Conservation (phyloP, 2,329 filamentous ascomycete genomes). For the Exophiala alcalophila region DNA sequence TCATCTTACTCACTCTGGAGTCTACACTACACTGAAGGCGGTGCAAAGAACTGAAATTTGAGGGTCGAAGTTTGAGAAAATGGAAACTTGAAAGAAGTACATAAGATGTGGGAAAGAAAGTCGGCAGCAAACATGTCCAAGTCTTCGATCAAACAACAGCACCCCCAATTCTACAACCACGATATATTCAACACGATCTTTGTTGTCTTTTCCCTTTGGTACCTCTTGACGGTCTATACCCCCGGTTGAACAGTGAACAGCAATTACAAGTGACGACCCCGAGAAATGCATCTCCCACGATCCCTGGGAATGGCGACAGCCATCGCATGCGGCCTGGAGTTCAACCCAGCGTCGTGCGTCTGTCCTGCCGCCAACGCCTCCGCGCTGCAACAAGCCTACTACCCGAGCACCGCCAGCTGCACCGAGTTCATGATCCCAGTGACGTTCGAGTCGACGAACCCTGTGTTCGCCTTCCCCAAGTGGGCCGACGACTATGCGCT, state of each 20-base stretch:
- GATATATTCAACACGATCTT: background rate
- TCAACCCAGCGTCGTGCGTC: conserved; percentile 11
- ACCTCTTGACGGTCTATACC: background rate
- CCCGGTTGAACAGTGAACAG: background rate
- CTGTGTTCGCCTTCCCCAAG: conserved; percentile 13
- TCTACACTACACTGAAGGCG: too few relatives aligned
- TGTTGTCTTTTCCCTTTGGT: background rate
- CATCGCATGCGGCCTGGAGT: conserved; percentile 11
- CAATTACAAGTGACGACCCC: background rate
- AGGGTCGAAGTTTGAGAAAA: too few relatives aligned
- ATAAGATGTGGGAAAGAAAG: background rate
- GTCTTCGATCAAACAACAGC: background rate
- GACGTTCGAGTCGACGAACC: conserved; percentile 9
- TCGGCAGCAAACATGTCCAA: background rate
- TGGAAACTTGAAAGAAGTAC: too few relatives aligned
- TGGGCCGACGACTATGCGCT: conserved; percentile 15
- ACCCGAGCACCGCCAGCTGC: conserved; percentile 5
- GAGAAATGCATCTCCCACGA: background rate
- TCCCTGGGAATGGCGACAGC: conserved; percentile 1
- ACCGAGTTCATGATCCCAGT: conserved; percentile 15
- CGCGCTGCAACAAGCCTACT: conserved; percentile 11
- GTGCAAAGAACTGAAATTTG: too few relatives aligned
- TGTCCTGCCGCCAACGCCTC: conserved; percentile 9
- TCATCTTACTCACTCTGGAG: too few relatives aligned
- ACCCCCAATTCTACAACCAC: background rate